Conservation (phyloP, 2,329 filamentous ascomycete species). For the Alternaria tenuissima region DNA sequence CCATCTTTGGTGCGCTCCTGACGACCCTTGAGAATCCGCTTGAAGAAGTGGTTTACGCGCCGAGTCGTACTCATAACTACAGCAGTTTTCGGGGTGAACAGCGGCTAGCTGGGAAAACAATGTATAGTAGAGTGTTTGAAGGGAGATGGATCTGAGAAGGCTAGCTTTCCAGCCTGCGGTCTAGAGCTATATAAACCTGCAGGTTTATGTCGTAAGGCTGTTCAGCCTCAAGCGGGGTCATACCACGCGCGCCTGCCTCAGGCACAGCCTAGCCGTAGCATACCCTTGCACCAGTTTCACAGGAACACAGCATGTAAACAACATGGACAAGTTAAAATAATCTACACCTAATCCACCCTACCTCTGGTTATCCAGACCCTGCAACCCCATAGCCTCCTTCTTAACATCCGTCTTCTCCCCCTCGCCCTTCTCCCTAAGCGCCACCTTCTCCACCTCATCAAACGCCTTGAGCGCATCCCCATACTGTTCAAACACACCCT, state of each 20-base stretch:
- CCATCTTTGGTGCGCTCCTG: no score
- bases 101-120: accelerated
- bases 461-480: constrained; percentile 79
- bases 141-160: not conserved
- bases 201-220: no score
- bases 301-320: not conserved
- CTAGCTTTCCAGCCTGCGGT: not conserved
- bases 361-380: constrained; percentile 9
- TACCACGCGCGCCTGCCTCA: not conserved
- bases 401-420: constrained; percentile 4
- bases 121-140: not conserved
- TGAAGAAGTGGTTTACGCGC: no score
- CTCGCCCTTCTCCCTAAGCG: constrained; percentile 16
- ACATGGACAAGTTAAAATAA: not conserved
- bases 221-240: not conserved
- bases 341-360: not conserved
- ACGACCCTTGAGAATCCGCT: no score
- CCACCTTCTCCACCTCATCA: constrained; percentile 16
- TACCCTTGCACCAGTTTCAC: not conserved
- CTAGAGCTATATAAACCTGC: no score
- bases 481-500: constrained; percentile 79
- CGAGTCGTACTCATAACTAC: no score
- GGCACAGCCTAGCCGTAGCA: not conserved
- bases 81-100: no score
- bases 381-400: constrained; percentile 10